Base-by-base conservation (phyloP, 345 rosid species). In the Sisymbrium altissimum region DNA sequence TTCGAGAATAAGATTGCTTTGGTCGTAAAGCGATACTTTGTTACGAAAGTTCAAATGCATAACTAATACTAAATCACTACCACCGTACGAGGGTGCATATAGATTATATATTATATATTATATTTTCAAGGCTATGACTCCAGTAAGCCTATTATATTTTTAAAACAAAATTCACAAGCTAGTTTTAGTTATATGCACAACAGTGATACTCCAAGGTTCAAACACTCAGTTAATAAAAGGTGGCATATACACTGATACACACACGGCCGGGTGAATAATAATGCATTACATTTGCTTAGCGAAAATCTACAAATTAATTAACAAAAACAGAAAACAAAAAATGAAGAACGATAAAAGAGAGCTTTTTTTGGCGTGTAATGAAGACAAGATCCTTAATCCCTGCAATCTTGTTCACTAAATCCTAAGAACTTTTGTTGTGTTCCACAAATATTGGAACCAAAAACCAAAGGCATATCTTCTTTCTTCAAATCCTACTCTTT, bases 351-450 rank as follows among this genome's bases (percentile, higher is more conserved):
- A 57, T 27, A 23, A 44, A 74, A 74, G 27, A 60, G 49, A 8
- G 23, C 1, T 0, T 14, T 6, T 4, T 5, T 29, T 82, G 85
- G 84, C 81, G 79, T 71, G 18, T 82, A 65, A 80, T 66, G 85
- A 74, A 63, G 82, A 83, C 89, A 81, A 49, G 72, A 72, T 78
- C 84, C 92, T 74, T 73, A 57, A 49, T 72, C 78, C 74, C 29
- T 45, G 87, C 78, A 39, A 67, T 56, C 72, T 70, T n/a, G 55
- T 62, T 54, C 69, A 50, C 80, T 57, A 77, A 64, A 46, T 77
- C 72, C 76, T 38, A 77, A 64, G 76, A 21, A 57, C 66, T 11
- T 70, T 64, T 77, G 72, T 64, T 77, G 80, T 77, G 58, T 72
- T 80, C 78, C 78, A 77, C 41, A 15, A 64, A 43, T 65, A 49